These are phyloP conservation scores for Ganoderma resinaceum DNA, from an alignment of 1,284 basidiomycete species.

Conservation along the genomic window DNA sequence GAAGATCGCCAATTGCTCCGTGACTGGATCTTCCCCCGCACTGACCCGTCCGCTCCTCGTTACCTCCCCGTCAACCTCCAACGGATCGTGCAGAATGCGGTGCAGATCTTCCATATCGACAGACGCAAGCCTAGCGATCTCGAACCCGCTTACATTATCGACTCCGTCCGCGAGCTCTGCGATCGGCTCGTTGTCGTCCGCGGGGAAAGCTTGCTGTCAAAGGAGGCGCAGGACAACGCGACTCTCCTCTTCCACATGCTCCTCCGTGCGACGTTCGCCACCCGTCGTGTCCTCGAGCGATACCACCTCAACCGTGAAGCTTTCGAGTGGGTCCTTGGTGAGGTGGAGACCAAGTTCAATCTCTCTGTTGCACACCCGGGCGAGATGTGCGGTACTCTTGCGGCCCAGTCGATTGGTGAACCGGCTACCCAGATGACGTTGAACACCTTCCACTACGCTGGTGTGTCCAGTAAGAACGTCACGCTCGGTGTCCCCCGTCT, in stretches of 20 bases:
- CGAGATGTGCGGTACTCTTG: constrained; percentile 99
- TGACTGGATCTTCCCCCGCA: constrained; percentile 84
- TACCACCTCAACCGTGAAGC: constrained; percentile 90
- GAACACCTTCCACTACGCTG: constrained; percentile 98
- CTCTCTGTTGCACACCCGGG: constrained; percentile 91
- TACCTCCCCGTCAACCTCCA: constrained; percentile 94
- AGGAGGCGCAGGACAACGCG: constrained; percentile 87
- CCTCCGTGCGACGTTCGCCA: constrained; percentile 86
- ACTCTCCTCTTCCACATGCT: constrained; percentile 95
- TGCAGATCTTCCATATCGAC: constrained; percentile 98
- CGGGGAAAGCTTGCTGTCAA: constrained; percentile 80
- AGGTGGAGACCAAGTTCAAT: constrained; percentile 96
- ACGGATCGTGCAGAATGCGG: constrained; percentile 95
- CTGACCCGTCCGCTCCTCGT: constrained; percentile 75
- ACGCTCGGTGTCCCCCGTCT: constrained; percentile 97
- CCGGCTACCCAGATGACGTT: constrained; percentile 99
- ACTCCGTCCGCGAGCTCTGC: constrained; percentile 75
- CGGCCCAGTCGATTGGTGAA: constrained; percentile 99
- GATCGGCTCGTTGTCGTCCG: constrained; percentile 86
- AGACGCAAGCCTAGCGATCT: constrained; percentile 92
- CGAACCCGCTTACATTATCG: constrained; percentile 88
- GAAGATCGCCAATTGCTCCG: constrained; percentile 84
- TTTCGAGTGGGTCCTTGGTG: constrained; percentile 98
- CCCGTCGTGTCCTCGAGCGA: constrained; percentile 85
- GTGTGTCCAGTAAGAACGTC: constrained; percentile 98